phyloP scores from a whole-genome alignment of 1,284 basidiomycete species.

The Fomitopsis palustris region DNA sequence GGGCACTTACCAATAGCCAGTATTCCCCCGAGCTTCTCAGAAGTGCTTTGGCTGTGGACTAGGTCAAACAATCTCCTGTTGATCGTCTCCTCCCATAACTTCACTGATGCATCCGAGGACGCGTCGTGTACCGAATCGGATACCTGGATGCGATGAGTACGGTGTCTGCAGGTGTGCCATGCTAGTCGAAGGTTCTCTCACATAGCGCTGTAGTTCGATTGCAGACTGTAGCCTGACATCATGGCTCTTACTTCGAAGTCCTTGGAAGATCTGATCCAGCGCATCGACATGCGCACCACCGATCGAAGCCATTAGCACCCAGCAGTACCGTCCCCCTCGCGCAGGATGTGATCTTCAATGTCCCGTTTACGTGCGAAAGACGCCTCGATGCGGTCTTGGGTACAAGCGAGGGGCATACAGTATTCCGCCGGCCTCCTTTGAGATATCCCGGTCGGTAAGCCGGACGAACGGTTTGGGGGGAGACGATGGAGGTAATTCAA shows the following conservation, averaged over 20 bases:
- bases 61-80: conserved; percentile 79
- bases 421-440: no score
- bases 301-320: conserved; percentile 50
- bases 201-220: conserved; percentile 67
- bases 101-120: conserved; percentile 71
- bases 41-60: conserved; percentile 72
- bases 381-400: no score
- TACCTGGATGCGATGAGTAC: conserved; percentile 44
- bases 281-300: conserved; percentile 54
- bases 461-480: no score
- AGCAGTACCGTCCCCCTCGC: no score
- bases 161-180: no score
- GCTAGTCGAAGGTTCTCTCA: conserved; percentile 23
- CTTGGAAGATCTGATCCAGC: conserved; percentile 61
- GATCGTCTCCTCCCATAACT: conserved; percentile 81
- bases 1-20: conserved; percentile 69
- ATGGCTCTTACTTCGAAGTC: conserved; percentile 57
- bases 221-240: conserved; percentile 66
- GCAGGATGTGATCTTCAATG: no score
- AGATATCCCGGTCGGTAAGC: no score
- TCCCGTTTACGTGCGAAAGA: no score
- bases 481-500: no score
- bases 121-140: conserved; percentile 69
- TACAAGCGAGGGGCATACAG: no score
- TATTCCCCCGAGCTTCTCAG: conserved; percentile 80